Conservation (phyloP, 306 rosid genomes). For the Lathyrus tuberosus region DNA sequence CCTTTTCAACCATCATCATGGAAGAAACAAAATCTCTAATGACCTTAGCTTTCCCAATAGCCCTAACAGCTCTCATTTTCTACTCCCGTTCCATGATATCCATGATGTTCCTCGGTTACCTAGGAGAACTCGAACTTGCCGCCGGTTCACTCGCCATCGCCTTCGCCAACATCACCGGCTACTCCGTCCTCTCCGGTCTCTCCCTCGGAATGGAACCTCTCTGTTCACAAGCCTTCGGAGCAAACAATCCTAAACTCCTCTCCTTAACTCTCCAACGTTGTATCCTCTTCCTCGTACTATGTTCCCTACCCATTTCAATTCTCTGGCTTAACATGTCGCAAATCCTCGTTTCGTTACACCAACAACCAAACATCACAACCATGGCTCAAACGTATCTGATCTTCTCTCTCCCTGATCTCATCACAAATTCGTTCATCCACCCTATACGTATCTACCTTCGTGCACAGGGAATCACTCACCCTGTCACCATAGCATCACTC, state of each 20-base stretch:
- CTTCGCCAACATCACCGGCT: constrained; percentile 86
- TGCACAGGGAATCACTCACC: constrained; percentile 73
- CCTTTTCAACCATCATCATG: constrained; percentile 3
- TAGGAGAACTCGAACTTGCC: constrained; percentile 71
- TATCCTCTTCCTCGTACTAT: constrained; percentile 58
- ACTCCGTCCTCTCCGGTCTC: constrained; percentile 76
- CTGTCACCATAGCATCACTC: constrained; percentile 70
- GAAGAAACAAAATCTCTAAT: constrained; percentile 59
- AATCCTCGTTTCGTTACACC: constrained; percentile 52
- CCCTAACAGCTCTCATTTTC: constrained; percentile 68
- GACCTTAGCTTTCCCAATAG: constrained; percentile 63
- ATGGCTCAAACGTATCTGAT: constrained; percentile 64
- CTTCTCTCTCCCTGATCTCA: constrained; percentile 73
- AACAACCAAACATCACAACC: constrained; percentile 50
- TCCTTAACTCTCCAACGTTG: constrained; percentile 77
- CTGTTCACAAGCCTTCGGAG: constrained; percentile 93
- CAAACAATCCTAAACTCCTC: constrained; percentile 67
- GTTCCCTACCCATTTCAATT: constrained; percentile 71
- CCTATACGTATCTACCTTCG: constrained; percentile 94
- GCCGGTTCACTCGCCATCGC: constrained; percentile 82
- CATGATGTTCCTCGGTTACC: constrained; percentile 76
- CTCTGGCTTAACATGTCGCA: constrained; percentile 69
- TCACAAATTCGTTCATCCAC: constrained; percentile 71
- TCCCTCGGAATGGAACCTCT: constrained; percentile 91
- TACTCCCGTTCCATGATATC: constrained; percentile 80